Conservation (phyloP, 495 filamentous ascomycete genomes). For the Lichenothelia convexa region DNA sequence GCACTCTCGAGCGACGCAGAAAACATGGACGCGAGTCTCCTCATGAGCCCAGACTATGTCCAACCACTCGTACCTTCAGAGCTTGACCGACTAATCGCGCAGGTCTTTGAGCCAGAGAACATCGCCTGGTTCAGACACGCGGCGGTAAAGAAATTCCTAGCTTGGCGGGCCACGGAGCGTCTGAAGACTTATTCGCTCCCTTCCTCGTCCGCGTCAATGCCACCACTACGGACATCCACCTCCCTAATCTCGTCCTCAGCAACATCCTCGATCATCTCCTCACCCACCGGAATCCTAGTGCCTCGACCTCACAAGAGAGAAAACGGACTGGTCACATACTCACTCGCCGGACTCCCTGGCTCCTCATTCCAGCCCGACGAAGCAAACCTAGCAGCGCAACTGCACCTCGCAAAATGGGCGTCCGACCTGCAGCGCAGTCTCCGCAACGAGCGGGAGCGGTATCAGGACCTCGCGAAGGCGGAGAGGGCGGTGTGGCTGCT, state of each 20-base stretch:
- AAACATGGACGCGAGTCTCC: constrained; percentile 77
- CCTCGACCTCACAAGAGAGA: too few species aligned
- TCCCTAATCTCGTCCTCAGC: constrained; percentile 11
- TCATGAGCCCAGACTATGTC: constrained; percentile 90
- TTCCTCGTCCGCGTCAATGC: not conserved
- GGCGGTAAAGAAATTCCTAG: constrained; percentile 72
- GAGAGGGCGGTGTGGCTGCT: constrained; percentile 57
- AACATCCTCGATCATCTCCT: constrained; percentile 16
- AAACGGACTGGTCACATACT: too few species aligned
- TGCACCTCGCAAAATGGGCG: constrained; percentile 78
- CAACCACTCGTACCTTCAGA: constrained; percentile 70
- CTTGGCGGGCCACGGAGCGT: constrained; percentile 35
- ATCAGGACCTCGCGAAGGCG: constrained; percentile 46
- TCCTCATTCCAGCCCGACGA: constrained; percentile 49
- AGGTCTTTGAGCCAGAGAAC: constrained; percentile 62
- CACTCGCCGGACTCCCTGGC: constrained; percentile 61
- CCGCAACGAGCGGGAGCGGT: constrained; percentile 61
- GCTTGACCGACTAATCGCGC: constrained; percentile 45
- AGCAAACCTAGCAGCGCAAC: constrained; percentile 54
- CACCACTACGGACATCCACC: constrained; percentile 6
- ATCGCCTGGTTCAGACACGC: constrained; percentile 74
- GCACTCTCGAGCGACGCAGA: constrained; percentile 50
- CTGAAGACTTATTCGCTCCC: too few species aligned
- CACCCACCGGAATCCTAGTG: constrained; percentile 9
- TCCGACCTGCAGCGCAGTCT: constrained; percentile 71